phyloP scores from a whole-genome alignment of 768 basidiomycete genomes.

The Termitomyces sp. region DNA sequence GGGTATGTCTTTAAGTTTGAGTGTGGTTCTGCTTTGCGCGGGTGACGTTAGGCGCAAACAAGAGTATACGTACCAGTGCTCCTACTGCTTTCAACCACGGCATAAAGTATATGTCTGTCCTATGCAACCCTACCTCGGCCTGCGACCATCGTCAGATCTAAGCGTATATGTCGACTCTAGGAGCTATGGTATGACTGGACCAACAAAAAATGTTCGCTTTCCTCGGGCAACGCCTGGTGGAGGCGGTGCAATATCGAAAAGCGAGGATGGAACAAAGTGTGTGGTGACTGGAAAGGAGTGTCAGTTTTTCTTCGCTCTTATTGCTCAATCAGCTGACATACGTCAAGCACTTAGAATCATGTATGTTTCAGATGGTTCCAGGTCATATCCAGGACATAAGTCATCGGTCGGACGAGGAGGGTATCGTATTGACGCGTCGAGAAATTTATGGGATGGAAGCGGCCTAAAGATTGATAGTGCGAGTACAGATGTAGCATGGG shows the following conservation, averaged over 20 bases:
- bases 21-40: background rate
- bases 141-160: background rate
- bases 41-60: background rate
- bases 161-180: constrained; percentile 39
- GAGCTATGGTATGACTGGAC: constrained; percentile 37
- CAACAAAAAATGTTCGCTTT: constrained; percentile 54
- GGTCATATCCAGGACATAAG: constrained; percentile 45
- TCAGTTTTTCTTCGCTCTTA: constrained; percentile 21
- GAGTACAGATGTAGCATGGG: constrained; percentile 82
- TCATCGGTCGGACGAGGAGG: constrained; percentile 56
- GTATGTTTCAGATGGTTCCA: constrained; percentile 49
- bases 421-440: constrained; percentile 64
- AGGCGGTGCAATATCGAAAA: constrained; percentile 65
- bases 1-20: no score
- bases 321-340: background rate
- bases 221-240: constrained; percentile 58
- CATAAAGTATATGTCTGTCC: background rate
- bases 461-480: constrained; percentile 78
- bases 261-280: constrained; percentile 63
- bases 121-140: constrained; percentile 6
- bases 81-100: background rate
- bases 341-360: constrained; percentile 56
- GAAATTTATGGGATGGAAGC: constrained; percentile 77
- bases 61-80: background rate
- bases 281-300: constrained; percentile 81